A percentile compares a stretch with the other conserved stretches of the same genome.
Conservation (phyloP, 352 stramenopile genomes). For the Phytophthora lateralis region DNA sequence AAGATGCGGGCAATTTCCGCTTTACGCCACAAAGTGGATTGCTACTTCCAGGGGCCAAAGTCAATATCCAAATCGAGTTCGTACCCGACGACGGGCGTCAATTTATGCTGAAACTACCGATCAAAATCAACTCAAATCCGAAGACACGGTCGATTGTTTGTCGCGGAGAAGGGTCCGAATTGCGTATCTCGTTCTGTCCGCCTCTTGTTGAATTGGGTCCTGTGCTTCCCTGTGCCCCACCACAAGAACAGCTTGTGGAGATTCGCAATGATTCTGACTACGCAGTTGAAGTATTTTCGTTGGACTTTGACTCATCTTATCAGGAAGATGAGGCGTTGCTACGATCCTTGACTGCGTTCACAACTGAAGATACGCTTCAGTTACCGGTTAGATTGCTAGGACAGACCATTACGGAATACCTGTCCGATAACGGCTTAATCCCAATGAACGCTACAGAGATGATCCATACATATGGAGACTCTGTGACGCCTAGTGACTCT, state of each 20-base stretch:
- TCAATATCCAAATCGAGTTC: constrained; percentile 93
- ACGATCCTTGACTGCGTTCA: constrained; percentile 57
- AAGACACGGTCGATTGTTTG: constrained; percentile 81
- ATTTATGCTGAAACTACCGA: constrained; percentile 84
- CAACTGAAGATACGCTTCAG: constrained; percentile 67
- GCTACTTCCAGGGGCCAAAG: constrained; percentile 74
- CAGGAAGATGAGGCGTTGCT: constrained; percentile 89
- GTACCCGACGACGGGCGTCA: constrained; percentile 79
- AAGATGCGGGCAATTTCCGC: constrained; percentile 84
- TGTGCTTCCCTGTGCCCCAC: constrained; percentile 77
- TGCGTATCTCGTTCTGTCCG: constrained; percentile 84
- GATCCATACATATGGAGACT: not conserved
- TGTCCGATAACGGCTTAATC: constrained; percentile 52
- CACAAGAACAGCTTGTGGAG: constrained; percentile 58
- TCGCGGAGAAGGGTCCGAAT: constrained; percentile 77
- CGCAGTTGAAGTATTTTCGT: constrained; percentile 90
- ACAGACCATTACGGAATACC: constrained; percentile 60
- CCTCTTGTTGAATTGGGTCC: constrained; percentile 85
- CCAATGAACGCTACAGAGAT: constrained; percentile 20
- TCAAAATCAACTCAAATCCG: constrained; percentile 86
- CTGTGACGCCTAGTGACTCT: not conserved
- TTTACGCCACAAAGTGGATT: constrained; percentile 76
- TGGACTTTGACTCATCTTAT: constrained; percentile 90
- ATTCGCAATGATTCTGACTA: constrained; percentile 91
- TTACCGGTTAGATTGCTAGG: constrained; percentile 77